These are phyloP conservation scores for Mycena floridula DNA, from an alignment of 768 basidiomycete species.

Conservation along the genomic window DNA sequence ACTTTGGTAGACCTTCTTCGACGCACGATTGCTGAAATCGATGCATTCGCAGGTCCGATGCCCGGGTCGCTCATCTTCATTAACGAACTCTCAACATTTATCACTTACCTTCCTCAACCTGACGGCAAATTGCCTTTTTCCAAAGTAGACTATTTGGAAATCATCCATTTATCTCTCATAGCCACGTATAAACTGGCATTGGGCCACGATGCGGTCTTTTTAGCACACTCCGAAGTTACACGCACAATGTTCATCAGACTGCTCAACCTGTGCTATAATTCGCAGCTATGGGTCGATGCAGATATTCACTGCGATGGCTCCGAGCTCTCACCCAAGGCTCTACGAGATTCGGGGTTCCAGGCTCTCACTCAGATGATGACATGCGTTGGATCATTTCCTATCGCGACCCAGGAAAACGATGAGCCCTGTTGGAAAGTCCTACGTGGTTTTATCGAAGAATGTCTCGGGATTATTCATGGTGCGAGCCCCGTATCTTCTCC, in stretches of 20 bases:
- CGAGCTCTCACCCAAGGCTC: conserved; percentile 36
- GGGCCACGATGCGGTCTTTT: conserved; percentile 47
- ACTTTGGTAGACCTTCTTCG: no score
- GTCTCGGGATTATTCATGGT: conserved; percentile 36
- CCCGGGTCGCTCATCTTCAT: no score
- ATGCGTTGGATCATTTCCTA: conserved; percentile 31
- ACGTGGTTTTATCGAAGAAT: conserved; percentile 33
- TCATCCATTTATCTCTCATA: no score
- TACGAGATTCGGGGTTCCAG: conserved; percentile 42
- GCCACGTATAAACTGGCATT: conserved; percentile 42
- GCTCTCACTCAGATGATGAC: conserved; percentile 41
- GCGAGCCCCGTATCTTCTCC: conserved; percentile 10
- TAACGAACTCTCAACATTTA: no score
- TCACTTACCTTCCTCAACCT: no score
- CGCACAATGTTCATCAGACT: conserved; percentile 41
- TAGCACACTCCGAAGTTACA: conserved; percentile 35
- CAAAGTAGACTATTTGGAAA: no score
- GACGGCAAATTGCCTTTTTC: no score
- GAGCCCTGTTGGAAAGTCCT: conserved; percentile 36
- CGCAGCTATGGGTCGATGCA: conserved; percentile 57
- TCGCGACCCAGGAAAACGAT: conserved; percentile 20
- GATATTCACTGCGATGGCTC: conserved; percentile 30
- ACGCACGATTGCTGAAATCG: no score
- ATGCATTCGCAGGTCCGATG: no score
- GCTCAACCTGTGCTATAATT: conserved; percentile 35